phyloP scores from a whole-genome alignment of 345 rosid genomes.

The Eucalyptus pauciflora region DNA sequence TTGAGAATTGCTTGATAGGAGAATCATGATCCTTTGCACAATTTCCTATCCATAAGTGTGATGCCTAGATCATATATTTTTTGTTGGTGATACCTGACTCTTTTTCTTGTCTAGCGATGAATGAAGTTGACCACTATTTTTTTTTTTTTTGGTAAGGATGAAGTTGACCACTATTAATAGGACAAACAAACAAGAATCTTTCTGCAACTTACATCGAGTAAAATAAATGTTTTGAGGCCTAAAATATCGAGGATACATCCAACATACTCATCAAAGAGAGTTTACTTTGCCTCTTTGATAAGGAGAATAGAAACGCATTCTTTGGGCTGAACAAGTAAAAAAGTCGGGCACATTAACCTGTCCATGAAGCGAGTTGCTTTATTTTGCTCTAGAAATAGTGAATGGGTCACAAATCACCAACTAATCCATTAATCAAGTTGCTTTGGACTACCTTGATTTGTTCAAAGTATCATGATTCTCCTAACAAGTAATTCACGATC shows the following conservation, averaged over 20 bases:
- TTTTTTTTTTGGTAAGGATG: too few relatives aligned
- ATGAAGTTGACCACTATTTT: too few relatives aligned
- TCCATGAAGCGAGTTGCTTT: not conserved
- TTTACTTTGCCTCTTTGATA: not conserved
- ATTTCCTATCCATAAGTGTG: not conserved
- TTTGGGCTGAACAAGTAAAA: not conserved
- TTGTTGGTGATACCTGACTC: not conserved
- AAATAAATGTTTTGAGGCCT: not conserved
- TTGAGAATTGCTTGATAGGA: not conserved
- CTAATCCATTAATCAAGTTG: not conserved
- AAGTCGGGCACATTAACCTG: not conserved
- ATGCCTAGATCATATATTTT: not conserved
- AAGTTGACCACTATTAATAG: too few relatives aligned
- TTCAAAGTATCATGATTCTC: not conserved
- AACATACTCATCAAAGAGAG: too few relatives aligned
- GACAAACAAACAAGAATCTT: too few relatives aligned
- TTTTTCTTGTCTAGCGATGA: not conserved
- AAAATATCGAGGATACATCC: too few relatives aligned
- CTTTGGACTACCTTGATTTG: not conserved
- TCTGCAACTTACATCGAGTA: too few relatives aligned
- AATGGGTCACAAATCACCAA: not conserved
- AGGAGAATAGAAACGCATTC: not conserved
- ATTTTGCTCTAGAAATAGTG: not conserved
- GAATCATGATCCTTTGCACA: not conserved
- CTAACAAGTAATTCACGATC: not conserved